Evolutionary conservation across 306 rosid species (phyloP).

Genomic region (Cucurbita pepo): DNA sequence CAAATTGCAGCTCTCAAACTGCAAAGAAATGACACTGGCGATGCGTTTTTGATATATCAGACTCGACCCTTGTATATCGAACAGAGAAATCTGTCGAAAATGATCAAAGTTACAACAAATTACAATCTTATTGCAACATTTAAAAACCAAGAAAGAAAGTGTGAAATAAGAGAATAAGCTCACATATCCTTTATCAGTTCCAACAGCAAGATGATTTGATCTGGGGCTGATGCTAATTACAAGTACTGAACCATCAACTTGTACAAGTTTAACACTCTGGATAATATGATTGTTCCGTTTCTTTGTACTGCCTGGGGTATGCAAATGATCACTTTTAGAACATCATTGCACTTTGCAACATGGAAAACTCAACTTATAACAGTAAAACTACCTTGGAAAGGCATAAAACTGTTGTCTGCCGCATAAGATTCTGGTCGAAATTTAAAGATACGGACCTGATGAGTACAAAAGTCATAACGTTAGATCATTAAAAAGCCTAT

Average conservation of each 20-base stretch:
- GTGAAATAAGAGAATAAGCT: constrained; percentile 14
- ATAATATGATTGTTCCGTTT: constrained; percentile 59
- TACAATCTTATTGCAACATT: not conserved
- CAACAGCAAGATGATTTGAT: constrained; percentile 63
- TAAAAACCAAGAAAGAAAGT: not conserved
- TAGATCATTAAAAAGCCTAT: not conserved
- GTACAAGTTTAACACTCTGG: constrained; percentile 43
- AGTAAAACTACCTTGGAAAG: constrained; percentile 47
- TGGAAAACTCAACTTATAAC: not conserved
- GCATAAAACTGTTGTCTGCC: constrained; percentile 39
- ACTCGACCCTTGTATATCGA: constrained; percentile 49
- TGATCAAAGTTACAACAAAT: not conserved
- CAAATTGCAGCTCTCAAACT: constrained; percentile 43
- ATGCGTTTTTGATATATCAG: constrained; percentile 48
- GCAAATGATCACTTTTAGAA: constrained; percentile 4
- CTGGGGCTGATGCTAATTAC: constrained; percentile 35
- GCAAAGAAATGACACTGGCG: constrained; percentile 63
- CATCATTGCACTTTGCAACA: not conserved
- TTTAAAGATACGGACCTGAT: constrained; percentile 63
- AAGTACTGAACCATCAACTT: constrained; percentile 50
- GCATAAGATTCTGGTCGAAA: constrained; percentile 72
- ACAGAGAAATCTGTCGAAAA: constrained; percentile 51
- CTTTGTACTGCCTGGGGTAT: constrained; percentile 45
- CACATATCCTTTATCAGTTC: constrained; percentile 83
- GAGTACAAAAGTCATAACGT: not conserved